phyloP scores from a whole-genome alignment of 495 filamentous ascomycete species.

The Astrothelium subdiscretum region DNA sequence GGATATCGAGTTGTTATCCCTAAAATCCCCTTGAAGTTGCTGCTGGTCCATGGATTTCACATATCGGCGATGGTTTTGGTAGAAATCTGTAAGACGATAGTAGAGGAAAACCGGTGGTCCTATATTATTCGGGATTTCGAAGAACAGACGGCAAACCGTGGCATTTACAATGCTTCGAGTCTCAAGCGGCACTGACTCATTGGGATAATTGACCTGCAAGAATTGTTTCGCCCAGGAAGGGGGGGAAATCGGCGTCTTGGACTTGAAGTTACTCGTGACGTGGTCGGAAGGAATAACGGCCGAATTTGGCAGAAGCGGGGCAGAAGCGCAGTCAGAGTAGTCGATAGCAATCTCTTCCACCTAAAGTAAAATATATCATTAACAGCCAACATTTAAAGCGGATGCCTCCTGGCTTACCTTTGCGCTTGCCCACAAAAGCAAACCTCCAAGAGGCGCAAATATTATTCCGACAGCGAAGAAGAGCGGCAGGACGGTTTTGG shows the following conservation, averaged over 20 bases:
- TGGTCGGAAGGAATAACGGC: conserved; percentile 40
- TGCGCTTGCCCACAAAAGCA: conserved; percentile 72
- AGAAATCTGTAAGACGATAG: conserved; percentile 95
- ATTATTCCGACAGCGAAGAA: conserved; percentile 80
- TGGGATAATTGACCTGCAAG: conserved; percentile 13
- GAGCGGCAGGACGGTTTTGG: conserved; percentile 80
- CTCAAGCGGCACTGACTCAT: conserved; percentile 1
- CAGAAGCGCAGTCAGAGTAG: conserved; percentile 61
- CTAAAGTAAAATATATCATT: conserved; percentile 30
- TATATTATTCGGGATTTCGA: conserved; percentile 68
- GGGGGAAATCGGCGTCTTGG: conserved; percentile 18
- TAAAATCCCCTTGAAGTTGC: conserved; percentile 66
- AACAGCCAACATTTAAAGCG: conserved; percentile 4
- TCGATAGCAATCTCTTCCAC: conserved; percentile 86
- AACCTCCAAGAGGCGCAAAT: conserved; percentile 77
- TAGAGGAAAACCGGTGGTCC: conserved; percentile 75
- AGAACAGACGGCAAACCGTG: conserved; percentile 53
- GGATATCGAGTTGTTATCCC: conserved; percentile 48
- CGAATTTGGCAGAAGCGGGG: conserved; percentile 33
- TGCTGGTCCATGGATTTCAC: conserved; percentile 74
- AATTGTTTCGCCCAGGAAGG: conserved; percentile 31
- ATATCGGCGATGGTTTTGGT: conserved; percentile 97
- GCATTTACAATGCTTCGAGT: conserved; percentile 8
- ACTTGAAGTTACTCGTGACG: conserved; percentile 57
- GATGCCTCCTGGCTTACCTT: conserved; percentile 35